Conservation (phyloP, 768 basidiomycete species). For the Trametopsis cervina region DNA sequence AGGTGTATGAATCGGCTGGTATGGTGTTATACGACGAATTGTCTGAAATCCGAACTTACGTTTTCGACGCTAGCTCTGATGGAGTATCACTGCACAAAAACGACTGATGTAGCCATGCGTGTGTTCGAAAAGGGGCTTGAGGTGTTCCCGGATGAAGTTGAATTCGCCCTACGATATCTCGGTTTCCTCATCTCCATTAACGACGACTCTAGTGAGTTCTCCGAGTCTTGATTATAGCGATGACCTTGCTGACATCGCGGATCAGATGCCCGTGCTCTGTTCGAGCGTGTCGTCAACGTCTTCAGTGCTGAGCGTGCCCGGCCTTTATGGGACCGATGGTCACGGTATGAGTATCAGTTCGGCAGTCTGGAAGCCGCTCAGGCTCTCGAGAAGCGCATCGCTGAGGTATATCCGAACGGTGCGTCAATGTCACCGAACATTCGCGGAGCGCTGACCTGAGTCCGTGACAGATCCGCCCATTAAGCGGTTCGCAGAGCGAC, state of each 20-base stretch:
- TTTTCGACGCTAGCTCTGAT: slow-evolving; percentile 67
- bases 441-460: not conserved
- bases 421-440: slow-evolving; percentile 16
- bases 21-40: slow-evolving; percentile 16
- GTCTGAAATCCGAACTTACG: no score
- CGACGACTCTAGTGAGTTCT: slow-evolving; percentile 82
- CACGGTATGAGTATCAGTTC: slow-evolving; percentile 90
- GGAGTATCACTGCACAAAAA: slow-evolving; percentile 89
- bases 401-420: slow-evolving; percentile 86
- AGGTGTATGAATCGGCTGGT: slow-evolving; percentile 92
- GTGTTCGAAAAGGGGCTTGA: slow-evolving; percentile 95
- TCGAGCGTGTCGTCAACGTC: slow-evolving; percentile 78
- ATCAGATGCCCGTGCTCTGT: slow-evolving; percentile 90
- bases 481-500: slow-evolving; percentile 84
- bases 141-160: slow-evolving; percentile 70
- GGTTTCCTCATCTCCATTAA: slow-evolving; percentile 92
- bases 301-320: slow-evolving; percentile 76
- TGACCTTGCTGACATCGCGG: slow-evolving; percentile 5
- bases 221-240: not conserved
- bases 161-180: slow-evolving; percentile 85
- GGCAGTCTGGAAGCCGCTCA: slow-evolving; percentile 85
- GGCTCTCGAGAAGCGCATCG: slow-evolving; percentile 84
- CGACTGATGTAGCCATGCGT: slow-evolving; percentile 70
- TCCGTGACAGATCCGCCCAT: slow-evolving; percentile 72
- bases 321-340: slow-evolving; percentile 94